phyloP scores from a whole-genome alignment of 1,284 basidiomycete genomes.

The Agroathelia rolfsii region DNA sequence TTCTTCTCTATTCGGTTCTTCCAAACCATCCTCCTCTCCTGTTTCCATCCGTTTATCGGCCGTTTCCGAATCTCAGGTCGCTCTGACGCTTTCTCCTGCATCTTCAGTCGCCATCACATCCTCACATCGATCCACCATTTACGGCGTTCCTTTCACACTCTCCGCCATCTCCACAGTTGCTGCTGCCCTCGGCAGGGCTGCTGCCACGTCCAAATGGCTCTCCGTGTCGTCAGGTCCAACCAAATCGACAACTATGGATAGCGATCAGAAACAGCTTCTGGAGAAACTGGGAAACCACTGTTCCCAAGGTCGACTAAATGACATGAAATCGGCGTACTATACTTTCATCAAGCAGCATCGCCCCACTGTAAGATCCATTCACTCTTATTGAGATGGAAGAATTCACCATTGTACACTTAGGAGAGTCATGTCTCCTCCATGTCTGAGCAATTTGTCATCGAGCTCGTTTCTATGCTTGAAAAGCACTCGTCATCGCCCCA shows the following conservation, averaged over 20 bases:
- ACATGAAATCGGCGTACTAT: too few species aligned
- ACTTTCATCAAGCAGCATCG: too few species aligned
- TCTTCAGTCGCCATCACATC: slow-evolving; percentile 16
- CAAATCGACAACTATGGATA: slow-evolving; percentile 17
- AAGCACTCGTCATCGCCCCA: too few species aligned
- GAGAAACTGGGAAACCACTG: too few species aligned
- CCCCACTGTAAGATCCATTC: too few species aligned
- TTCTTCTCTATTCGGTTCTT: slow-evolving; percentile 29
- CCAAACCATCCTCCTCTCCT: slow-evolving; percentile 24
- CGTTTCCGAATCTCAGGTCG: slow-evolving; percentile 34
- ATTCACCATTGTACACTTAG: too few species aligned
- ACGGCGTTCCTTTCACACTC: slow-evolving; percentile 46
- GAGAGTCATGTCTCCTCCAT: too few species aligned
- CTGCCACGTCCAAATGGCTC: slow-evolving; percentile 42
- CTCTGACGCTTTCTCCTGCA: slow-evolving; percentile 42
- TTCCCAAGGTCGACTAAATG: too few species aligned
- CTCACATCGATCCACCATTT: slow-evolving; percentile 35
- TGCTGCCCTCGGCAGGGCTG: slow-evolving; percentile 45
- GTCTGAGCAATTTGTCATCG: too few species aligned
- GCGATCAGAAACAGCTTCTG: slow-evolving; percentile 26
- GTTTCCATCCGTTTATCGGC: slow-evolving; percentile 23
- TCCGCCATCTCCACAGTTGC: slow-evolving; percentile 49
- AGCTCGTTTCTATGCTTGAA: too few species aligned
- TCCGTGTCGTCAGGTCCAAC: slow-evolving; percentile 7
- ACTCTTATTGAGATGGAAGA: too few species aligned